Evolutionary conservation across 2,329 filamentous ascomycete species (phyloP).

Genomic region (Dothistroma pini): DNA sequence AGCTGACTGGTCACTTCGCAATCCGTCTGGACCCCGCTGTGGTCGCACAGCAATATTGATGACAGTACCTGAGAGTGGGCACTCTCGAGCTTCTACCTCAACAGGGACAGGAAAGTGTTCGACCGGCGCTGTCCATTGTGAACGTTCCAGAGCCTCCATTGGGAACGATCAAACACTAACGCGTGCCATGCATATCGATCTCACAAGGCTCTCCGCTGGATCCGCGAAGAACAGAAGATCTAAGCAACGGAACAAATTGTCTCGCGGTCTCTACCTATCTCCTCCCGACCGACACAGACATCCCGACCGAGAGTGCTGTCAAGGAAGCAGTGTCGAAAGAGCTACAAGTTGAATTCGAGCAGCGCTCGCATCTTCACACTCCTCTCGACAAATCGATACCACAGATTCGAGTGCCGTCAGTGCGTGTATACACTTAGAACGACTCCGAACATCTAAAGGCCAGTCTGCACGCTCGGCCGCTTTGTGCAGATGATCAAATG

Average conservation of each 20-base stretch:
- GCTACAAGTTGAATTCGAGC: neutral
- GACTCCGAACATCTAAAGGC: neutral
- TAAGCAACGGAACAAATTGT: neutral
- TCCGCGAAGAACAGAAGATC: neutral
- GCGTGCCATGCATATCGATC: neutral
- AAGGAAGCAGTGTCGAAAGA: neutral
- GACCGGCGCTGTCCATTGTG: too few species aligned
- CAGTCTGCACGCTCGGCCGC: neutral
- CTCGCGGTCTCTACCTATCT: too few species aligned
- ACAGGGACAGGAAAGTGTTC: too few species aligned
- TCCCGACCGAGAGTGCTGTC: neutral
- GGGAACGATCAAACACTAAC: too few species aligned
- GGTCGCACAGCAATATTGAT: too few species aligned
- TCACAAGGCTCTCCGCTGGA: neutral
- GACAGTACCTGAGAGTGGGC: too few species aligned
- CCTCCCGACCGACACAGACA: too few species aligned
- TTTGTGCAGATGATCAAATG: neutral
- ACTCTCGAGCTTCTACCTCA: too few species aligned
- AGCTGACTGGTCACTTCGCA: neutral
- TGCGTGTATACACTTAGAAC: neutral
- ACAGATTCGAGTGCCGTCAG: neutral
- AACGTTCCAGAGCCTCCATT: too few species aligned
- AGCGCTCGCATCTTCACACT: neutral
- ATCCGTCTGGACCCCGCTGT: too few species aligned
- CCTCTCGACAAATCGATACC: neutral